Base-by-base conservation (phyloP, 176 grass and related monocot genomes). In the Tuctoria greenei region DNA sequence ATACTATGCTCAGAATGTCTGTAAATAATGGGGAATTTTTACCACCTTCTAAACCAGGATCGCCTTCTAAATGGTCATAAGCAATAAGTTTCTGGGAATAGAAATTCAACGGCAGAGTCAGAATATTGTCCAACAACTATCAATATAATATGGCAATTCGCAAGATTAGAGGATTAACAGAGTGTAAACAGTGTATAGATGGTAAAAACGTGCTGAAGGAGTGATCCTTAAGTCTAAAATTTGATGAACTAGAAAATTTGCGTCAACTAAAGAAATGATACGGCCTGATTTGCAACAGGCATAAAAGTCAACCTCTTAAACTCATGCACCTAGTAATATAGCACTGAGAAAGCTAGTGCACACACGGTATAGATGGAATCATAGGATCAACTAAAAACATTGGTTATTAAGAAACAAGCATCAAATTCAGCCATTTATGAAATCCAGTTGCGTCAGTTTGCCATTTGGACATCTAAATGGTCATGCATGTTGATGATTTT, bases 41-140 rank as follows among this genome's bases (percentile, higher is more conserved):
- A 72, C 89, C 96, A 61, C 83, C 89, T 82, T 99, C 89, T 76
- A 99, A 68, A 65, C 96, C 96, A 80, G 96, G 96, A 84, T 99
- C 96, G 35, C 96, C 96, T 86, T 99, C 96, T 74, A 99, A 87
- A 95, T 99, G 96, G 75, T 99, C 92, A 81, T 99, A 99, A 58
- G 96, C 96, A 86, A 99, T 85, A 86, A 99, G 89, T 99, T 99
- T 99, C 96, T 99, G 89, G 35, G 59, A 79, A 77, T 35, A 65
- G 27, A 89, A 72, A 80, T 75, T 84, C 45, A 89, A 79, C n/a
- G 72, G 25, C 44, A 40, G 45, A 50, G 64, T 82, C 42, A 93
- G 81, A 90, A 84, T 41, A 59, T 23, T 68, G 17, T 27, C 27
- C 40, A 67, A 57, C 15, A 84, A 46, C 8, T 62, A 18, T 6